Conservation (phyloP, 2,329 filamentous ascomycete species). For the Colletotrichum lentis region DNA sequence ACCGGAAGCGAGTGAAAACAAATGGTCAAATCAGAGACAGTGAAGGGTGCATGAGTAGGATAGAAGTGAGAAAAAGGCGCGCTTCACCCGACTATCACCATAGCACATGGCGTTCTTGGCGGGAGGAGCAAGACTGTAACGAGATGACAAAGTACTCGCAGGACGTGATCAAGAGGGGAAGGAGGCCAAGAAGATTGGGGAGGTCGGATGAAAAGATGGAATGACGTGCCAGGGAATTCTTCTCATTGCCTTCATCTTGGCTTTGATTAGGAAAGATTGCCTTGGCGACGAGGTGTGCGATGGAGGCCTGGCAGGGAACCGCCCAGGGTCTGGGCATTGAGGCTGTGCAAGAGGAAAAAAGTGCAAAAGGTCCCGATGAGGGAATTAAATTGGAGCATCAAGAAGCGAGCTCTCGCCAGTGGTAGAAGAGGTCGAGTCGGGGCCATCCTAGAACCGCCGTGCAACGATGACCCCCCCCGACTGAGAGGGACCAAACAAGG, state of each 20-base stretch:
- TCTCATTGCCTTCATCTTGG: slow-evolving; percentile 26
- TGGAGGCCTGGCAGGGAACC: slow-evolving; percentile 21
- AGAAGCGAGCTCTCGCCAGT: slow-evolving; percentile 29
- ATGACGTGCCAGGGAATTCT: slow-evolving; percentile 26
- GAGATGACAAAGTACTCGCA: slow-evolving; percentile 11
- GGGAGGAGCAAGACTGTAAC: slow-evolving; percentile 14
- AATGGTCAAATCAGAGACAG: slow-evolving; percentile 19
- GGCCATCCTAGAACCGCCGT: slow-evolving; percentile 27
- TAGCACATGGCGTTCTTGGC: slow-evolving; percentile 27
- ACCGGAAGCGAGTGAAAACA: slow-evolving; percentile 6
- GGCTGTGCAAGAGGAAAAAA: slow-evolving; percentile 36
- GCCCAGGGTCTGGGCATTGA: slow-evolving; percentile 36
- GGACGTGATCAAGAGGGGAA: slow-evolving; percentile 33
- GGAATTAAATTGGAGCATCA: slow-evolving; percentile 33
- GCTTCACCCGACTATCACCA: slow-evolving; percentile 27
- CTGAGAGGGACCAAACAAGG: slow-evolving; percentile 28
- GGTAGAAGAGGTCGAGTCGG: slow-evolving; percentile 27
- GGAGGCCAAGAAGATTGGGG: slow-evolving; percentile 23
- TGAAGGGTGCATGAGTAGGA: slow-evolving; percentile 20
- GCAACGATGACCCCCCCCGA: too few relatives aligned
- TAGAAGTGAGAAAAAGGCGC: slow-evolving; percentile 22
- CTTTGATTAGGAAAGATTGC: slow-evolving; percentile 32
- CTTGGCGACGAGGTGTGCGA: slow-evolving; percentile 21
- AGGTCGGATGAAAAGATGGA: slow-evolving; percentile 19
- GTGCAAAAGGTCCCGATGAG: slow-evolving; percentile 34